Evolutionary conservation across 345 rosid species (phyloP), one percentile per base, ranked within the genome.

Genomic region (Microcos paniculata): DNA sequence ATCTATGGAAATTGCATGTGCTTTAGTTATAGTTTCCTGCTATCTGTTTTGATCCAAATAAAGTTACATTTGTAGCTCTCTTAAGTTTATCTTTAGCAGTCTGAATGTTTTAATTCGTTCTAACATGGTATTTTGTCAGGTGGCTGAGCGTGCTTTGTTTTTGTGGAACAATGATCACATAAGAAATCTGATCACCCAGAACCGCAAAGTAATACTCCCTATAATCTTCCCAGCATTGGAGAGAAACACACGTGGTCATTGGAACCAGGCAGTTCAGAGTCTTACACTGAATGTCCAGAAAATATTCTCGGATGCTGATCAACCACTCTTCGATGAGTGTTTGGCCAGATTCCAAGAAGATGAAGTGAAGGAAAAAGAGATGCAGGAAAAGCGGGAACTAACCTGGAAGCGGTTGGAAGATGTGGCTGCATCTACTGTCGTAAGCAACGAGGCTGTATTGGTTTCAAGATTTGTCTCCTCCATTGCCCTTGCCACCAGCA

Each of bases 381-480:
- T 65, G 53, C 71, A 30, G 78, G 86, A 87, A 52, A 90, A 84
- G 80, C 78, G 90, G 28, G 90, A 88, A 73, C 56, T 80, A 63
- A 83, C 75, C 23, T 92, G 96, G 97, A 89, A 88, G 82, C 82
- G 74, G 40, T 80, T 92, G 82, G 96, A 91, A 81, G 90, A 92
- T 15, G 70, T 85, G 74, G 94, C 92, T 3, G 88, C 90, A 68
- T 88, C 92, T 8, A 86, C 80, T 70, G 82, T 81, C 46, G 82
- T 85, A 33, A 87, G 84, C 80, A 86, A 78, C 7, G 92, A 87
- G 84, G 91, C 90, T 40, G 86, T 84, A 33, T 86, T 88, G 9
- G 86, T 88, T 43, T 76, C 90, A 13, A 89, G 79, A 70, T 89
- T 87, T 14, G 76, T 62, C 66, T 84, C 92, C 38, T 82, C 90